phyloP scores from a whole-genome alignment of 2,329 filamentous ascomycete species.

The Tricladium varicosporioides region DNA sequence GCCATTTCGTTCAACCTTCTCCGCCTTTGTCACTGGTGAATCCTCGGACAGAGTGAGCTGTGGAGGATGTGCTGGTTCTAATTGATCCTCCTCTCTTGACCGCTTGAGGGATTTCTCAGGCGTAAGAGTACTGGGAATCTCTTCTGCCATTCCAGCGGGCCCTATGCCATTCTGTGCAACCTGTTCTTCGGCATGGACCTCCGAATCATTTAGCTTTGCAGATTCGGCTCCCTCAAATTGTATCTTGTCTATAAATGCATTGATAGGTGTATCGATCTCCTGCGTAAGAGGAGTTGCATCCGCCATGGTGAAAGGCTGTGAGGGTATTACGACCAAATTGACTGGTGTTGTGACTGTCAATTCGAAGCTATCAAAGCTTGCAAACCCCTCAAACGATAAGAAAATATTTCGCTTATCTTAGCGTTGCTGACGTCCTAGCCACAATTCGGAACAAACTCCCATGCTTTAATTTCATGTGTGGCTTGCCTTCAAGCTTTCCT shows the following conservation, averaged over 20 bases:
- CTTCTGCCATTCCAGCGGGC: conserved; percentile 18
- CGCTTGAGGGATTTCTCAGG: conserved; percentile 30
- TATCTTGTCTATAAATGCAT: no score
- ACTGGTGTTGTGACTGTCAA: background rate
- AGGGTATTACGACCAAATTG: no score
- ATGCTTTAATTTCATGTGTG: background rate
- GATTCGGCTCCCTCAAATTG: background rate
- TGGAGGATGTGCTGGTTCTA: conserved; percentile 21
- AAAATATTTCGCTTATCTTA: background rate
- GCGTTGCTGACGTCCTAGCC: background rate
- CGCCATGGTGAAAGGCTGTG: no score
- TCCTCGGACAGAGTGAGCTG: conserved; percentile 29
- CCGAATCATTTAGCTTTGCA: no score
- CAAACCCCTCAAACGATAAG: background rate
- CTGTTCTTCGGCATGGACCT: no score
- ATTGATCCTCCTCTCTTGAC: conserved; percentile 17
- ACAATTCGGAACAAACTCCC: background rate
- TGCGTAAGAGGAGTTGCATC: background rate
- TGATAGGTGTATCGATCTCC: background rate
- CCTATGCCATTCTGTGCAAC: no score
- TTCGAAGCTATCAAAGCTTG: background rate
- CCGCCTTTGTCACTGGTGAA: conserved; percentile 31
- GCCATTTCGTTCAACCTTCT: conserved; percentile 29
- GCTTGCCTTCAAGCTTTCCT: background rate
- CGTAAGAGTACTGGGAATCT: conserved; percentile 19